phyloP scores from a whole-genome alignment of 208 protist species.

The Borovskyia barvae region DNA sequence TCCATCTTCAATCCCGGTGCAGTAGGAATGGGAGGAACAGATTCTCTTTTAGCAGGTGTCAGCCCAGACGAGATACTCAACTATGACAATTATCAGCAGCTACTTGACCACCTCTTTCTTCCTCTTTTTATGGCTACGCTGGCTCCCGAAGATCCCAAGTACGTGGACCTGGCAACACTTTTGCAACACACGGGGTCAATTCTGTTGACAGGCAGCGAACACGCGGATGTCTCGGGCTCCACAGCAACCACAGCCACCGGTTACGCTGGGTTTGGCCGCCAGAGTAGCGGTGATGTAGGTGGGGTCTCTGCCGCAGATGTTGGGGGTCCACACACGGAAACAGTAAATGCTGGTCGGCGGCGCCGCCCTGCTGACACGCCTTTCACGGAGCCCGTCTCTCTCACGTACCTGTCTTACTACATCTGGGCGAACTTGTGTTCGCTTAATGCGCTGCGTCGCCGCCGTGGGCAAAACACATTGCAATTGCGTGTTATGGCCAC shows the following conservation, averaged over 20 bases:
- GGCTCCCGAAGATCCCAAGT: slow-evolving; percentile 87
- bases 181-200: slow-evolving; percentile 94
- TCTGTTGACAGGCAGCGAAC: slow-evolving; percentile 96
- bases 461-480: slow-evolving; percentile 90
- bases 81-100: slow-evolving; percentile 93
- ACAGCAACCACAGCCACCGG: not conserved
- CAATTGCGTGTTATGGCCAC: slow-evolving; percentile 80
- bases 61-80: slow-evolving; percentile 12
- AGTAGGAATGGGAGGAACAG: not conserved
- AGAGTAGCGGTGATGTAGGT: not conserved
- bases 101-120: slow-evolving; percentile 96
- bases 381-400: slow-evolving; percentile 94
- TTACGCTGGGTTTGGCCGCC: not conserved
- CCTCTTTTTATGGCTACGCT: slow-evolving; percentile 98
- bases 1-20: too few species aligned
- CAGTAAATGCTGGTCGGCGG: slow-evolving; percentile 33
- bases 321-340: not conserved
- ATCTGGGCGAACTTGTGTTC: slow-evolving; percentile 97
- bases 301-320: not conserved
- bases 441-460: slow-evolving; percentile 94
- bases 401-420: slow-evolving; percentile 93
- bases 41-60: not conserved
- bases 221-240: slow-evolving; percentile 53
- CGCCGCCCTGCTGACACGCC: slow-evolving; percentile 93
- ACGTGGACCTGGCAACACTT: slow-evolving; percentile 91